phyloP scores from a whole-genome alignment of 192 early-diverging fungal species.

The Podila minutissima region DNA sequence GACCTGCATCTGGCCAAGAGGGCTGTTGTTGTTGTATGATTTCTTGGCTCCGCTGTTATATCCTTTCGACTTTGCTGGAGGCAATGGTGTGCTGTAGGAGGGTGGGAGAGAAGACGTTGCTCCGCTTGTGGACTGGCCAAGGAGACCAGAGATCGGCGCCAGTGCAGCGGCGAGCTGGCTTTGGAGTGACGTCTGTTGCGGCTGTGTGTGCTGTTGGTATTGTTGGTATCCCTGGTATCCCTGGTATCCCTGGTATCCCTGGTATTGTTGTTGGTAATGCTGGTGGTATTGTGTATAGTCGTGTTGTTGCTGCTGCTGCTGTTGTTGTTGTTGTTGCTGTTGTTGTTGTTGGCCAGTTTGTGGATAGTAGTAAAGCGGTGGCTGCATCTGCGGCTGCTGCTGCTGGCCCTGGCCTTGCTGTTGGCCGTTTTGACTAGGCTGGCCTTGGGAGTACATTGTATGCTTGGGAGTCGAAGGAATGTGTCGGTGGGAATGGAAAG shows the following conservation, averaged over 20 bases:
- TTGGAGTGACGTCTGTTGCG: background rate
- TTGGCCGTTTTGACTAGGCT: background rate
- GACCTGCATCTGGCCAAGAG: constrained; percentile 28
- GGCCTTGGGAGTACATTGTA: background rate
- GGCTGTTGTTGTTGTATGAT: background rate
- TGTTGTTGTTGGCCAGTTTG: background rate
- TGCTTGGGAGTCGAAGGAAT: background rate
- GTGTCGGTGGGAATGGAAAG: background rate
- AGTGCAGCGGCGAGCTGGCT: background rate
- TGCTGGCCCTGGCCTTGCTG: background rate
- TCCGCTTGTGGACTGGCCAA: background rate
- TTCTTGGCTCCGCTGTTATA: constrained; percentile 7
- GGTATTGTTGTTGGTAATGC: constrained; percentile 31
- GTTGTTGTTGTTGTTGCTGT: background rate
- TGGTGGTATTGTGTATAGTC: background rate
- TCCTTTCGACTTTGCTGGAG: constrained; percentile 1
- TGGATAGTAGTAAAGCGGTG: background rate
- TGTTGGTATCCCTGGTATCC: constrained; percentile 10
- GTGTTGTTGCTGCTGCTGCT: background rate
- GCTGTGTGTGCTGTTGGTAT: constrained; percentile 8
- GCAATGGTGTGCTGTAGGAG: constrained; percentile 35
- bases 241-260: background rate
- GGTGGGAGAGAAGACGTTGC: constrained; percentile 16
- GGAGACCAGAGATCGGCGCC: constrained; percentile 1
- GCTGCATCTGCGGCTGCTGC: background rate